Evolutionary conservation across 2,329 filamentous ascomycete genomes (phyloP).

Genomic region (Aspergillus fijiensis): DNA sequence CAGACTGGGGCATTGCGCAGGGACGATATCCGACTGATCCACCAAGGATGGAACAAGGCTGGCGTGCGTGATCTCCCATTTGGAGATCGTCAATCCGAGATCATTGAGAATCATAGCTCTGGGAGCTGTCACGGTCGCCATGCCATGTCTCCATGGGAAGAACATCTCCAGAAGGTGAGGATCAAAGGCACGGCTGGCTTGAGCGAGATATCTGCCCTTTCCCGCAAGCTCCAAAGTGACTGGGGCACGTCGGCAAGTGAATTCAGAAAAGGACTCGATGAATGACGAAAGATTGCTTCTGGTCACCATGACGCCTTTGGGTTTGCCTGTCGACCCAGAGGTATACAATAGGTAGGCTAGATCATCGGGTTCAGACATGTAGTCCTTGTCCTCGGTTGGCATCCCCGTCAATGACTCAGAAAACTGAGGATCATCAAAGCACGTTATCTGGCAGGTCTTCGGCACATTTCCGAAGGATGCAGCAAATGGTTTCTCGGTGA

Average conservation of each 20-base stretch:
- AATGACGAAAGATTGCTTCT: constrained; percentile 43
- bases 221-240: constrained; percentile 25
- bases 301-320: constrained; percentile 94
- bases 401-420: constrained; percentile 16
- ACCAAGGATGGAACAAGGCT: constrained; percentile 32
- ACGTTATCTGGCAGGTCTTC: constrained; percentile 21
- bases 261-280: constrained; percentile 30
- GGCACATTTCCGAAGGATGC: constrained; percentile 20
- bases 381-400: constrained; percentile 17
- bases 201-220: constrained; percentile 33
- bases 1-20: constrained; percentile 27
- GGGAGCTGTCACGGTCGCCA: constrained; percentile 28
- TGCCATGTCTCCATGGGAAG: constrained; percentile 31
- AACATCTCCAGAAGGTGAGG: constrained; percentile 33
- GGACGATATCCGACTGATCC: constrained; percentile 24
- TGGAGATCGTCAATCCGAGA: constrained; percentile 24
- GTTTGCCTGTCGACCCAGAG: constrained; percentile 91
- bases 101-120: constrained; percentile 31
- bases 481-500: constrained; percentile 25
- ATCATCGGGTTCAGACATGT: constrained; percentile 20
- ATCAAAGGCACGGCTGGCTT: constrained; percentile 36
- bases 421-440: constrained; percentile 24
- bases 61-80: constrained; percentile 32
- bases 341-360: constrained; percentile 71
- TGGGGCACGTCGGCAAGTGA: constrained; percentile 26